Evolutionary conservation across 2,329 filamentous ascomycete species (phyloP), one percentile per base, ranked within the genome.

Genomic region (Penicillium fuscoglaucum): DNA sequence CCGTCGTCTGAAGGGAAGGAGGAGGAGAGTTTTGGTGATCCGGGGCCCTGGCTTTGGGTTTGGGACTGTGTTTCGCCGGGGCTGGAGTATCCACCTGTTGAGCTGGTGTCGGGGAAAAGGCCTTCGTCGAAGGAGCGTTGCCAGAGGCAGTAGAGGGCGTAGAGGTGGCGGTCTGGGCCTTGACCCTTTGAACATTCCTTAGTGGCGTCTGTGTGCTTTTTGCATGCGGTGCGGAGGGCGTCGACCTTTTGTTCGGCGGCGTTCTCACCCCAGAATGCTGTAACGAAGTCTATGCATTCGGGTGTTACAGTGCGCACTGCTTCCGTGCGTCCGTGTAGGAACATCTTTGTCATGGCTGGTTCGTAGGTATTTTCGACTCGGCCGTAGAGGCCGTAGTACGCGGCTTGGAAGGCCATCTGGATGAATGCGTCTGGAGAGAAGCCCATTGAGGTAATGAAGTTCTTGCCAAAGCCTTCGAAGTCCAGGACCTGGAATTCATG

Each of bases 391-490:
- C 95, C 95, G 70, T 97, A 99, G 79, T 99, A 98, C 1, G 95
- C 93, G 5, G 93, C 93, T 75, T 99, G 95, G 79, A 97, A 97
- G 0, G 95, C 95, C 93, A 99, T 98, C 75, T 99, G 95, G 21
- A 99, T 90, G 72, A 96, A 99, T 0, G 95, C 95, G 73, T 98
- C 95, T 0, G 95, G 93, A 0, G 93, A 98, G 76, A 98, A 96
- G 8, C 93, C 93, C 88, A 96, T 96, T 0, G 90, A 91, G 0
- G 92, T 98, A 76, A 99, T 97, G 72, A 97, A 97, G 75, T 95
- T 96, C 81, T 97, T 97, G 65, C 95, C 95, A 68, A 96, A 99
- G 26, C 88, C 86, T 49, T 81, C 79, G 67, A 98, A 98, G 66
- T 98, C 93, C 5, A 98, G 82, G 13, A 92, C 96, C 61, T 92